A percentile compares a stretch with the other conserved stretches of the same genome.
phyloP scores from a whole-genome alignment of 176 grass and related monocot species.

The Aegilops tauschii region DNA sequence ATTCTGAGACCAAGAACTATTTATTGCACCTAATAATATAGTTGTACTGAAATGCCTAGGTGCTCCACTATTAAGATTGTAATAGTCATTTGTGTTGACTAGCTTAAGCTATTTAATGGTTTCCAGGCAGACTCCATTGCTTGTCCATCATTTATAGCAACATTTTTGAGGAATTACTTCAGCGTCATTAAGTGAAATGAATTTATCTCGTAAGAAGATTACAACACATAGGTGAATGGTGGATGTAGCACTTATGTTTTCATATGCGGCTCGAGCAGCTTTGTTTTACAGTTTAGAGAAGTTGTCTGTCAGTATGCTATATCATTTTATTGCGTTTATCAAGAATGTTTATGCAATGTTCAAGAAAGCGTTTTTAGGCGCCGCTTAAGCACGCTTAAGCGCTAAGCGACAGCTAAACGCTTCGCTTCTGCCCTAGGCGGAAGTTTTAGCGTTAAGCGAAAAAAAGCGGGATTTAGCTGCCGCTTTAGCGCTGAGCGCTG shows the following conservation, averaged over 20 bases:
- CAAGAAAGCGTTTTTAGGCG: too few species aligned
- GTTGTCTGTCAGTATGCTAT: not conserved
- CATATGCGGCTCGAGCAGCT: constrained; percentile 10
- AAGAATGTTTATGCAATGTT: constrained; percentile 4
- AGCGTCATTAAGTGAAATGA: not conserved
- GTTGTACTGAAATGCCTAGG: not conserved
- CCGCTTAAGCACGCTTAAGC: too few species aligned
- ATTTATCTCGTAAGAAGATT: not conserved
- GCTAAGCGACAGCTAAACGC: too few species aligned
- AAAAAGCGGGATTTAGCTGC: too few species aligned
- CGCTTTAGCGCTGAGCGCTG: too few species aligned
- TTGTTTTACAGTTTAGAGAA: constrained; percentile 18
- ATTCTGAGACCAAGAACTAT: constrained; percentile 4
- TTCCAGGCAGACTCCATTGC: not conserved
- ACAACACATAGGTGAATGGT: not conserved
- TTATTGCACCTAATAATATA: constrained; percentile 13
- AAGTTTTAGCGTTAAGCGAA: too few species aligned
- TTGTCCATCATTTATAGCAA: not conserved
- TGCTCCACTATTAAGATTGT: not conserved
- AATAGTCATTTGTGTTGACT: not conserved
- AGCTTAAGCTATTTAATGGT: not conserved
- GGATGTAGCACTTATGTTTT: not conserved
- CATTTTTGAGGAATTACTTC: not conserved
- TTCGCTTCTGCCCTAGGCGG: too few species aligned
- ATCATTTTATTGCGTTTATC: constrained; percentile 11